Evolutionary conservation across 1,284 basidiomycete species (phyloP).

Genomic region (Apiotrichum akiyoshidainum): DNA sequence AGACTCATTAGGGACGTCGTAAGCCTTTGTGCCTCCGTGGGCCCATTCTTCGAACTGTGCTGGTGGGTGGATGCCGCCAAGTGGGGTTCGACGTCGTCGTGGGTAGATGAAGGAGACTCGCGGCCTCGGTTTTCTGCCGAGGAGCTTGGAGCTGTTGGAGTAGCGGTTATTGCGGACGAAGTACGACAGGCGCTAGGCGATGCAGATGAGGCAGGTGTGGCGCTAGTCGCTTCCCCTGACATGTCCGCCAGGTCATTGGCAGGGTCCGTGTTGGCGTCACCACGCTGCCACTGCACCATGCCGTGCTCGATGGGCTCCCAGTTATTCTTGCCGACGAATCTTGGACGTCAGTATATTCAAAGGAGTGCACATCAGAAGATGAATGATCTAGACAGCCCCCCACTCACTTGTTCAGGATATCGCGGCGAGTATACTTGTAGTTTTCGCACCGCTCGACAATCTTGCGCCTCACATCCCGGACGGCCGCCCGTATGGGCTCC

Average conservation of each 20-base stretch:
- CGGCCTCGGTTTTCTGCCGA: too few relatives aligned
- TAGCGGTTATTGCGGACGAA: too few relatives aligned
- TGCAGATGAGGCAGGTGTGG: neutral
- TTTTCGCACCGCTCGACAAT: conserved; percentile 51
- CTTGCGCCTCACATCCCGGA: conserved; percentile 47
- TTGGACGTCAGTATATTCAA: conserved; percentile 6
- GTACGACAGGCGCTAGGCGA: conserved; percentile 9
- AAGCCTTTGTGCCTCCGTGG: too few relatives aligned
- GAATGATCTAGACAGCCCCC: neutral
- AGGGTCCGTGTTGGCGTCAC: conserved; percentile 37
- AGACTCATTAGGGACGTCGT: too few relatives aligned
- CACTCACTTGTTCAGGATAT: conserved; percentile 49
- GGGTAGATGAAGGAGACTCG: too few relatives aligned
- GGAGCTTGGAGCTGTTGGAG: too few relatives aligned
- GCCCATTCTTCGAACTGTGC: too few relatives aligned
- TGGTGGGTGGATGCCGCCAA: too few relatives aligned
- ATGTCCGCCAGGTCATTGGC: conserved; percentile 38
- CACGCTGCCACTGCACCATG: conserved; percentile 40
- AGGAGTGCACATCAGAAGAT: too few relatives aligned
- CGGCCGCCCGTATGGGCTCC: conserved; percentile 37
- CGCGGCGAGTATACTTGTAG: conserved; percentile 51
- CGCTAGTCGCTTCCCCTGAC: neutral
- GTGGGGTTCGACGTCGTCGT: too few relatives aligned
- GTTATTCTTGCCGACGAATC: conserved; percentile 40
- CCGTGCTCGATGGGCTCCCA: conserved; percentile 46